A percentile compares a stretch with the other conserved stretches of the same genome.
These are phyloP conservation scores for Bipolaris zeicola DNA, from an alignment of 2,329 filamentous ascomycete species.

Conservation along the genomic window DNA sequence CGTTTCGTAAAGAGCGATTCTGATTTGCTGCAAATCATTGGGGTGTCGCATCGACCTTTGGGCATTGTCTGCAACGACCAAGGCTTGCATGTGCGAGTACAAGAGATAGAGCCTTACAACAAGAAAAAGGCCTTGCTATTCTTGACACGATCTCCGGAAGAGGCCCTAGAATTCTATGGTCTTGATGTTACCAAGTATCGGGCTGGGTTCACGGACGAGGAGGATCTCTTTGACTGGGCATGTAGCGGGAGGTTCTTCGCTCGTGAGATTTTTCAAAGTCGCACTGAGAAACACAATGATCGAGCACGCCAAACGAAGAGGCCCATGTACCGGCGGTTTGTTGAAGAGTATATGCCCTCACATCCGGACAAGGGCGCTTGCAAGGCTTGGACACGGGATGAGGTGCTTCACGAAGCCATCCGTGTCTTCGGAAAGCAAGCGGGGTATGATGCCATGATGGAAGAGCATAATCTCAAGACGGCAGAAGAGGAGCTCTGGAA, in stretches of 20 bases:
- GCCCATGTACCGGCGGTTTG: conserved; percentile 64
- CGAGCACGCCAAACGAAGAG: conserved; percentile 61
- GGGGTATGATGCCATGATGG: conserved; percentile 54
- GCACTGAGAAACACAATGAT: conserved; percentile 57
- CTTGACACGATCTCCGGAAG: conserved; percentile 62
- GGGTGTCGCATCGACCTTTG: conserved; percentile 65
- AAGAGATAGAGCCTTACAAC: conserved; percentile 68
- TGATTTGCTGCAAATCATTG: conserved; percentile 72
- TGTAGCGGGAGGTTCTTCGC: conserved; percentile 65
- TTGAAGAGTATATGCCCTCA: conserved; percentile 66
- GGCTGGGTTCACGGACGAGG: conserved; percentile 59
- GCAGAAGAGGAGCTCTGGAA: conserved; percentile 51
- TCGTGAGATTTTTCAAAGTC: conserved; percentile 43
- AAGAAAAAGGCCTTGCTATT: conserved; percentile 63
- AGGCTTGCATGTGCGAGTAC: conserved; percentile 69
- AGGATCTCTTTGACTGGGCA: conserved; percentile 68
- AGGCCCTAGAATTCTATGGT: conserved; percentile 67
- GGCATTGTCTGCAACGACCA: conserved; percentile 70
- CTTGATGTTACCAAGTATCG: conserved; percentile 60
- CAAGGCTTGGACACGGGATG: conserved; percentile 45
- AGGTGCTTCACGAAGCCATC: conserved; percentile 62
- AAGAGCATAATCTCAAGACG: conserved; percentile 46
- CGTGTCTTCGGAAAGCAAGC: conserved; percentile 54
- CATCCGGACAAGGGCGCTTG: conserved; percentile 50
- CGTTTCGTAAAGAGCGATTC: conserved; percentile 73